Conservation (phyloP, 768 basidiomycete species). For the Lanmaoa rubissima region DNA sequence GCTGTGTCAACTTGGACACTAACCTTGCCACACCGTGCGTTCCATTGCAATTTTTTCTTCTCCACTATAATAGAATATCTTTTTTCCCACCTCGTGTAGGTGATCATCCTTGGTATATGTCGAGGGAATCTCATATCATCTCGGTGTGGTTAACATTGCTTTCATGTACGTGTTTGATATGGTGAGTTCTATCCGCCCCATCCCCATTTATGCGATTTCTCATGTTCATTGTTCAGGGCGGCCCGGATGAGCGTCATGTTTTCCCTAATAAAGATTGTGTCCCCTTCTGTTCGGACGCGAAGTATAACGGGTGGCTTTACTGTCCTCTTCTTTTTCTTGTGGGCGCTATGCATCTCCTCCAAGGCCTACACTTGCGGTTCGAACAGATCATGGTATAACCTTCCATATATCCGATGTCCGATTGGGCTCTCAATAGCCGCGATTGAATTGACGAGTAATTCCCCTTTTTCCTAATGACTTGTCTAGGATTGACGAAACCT, state of each 20-base stretch:
- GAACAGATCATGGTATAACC: constrained; percentile 8
- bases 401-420: neutral
- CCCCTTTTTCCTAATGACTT: neutral
- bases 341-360: constrained; percentile 4
- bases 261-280: constrained; percentile 7
- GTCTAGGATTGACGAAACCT: neutral
- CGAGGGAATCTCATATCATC: neutral
- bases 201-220: neutral
- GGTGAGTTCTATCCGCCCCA: constrained; percentile 1
- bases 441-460: constrained; percentile 10
- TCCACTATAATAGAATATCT: neutral
- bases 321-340: constrained; percentile 7
- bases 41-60: neutral
- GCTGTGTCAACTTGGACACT: constrained; percentile 11
- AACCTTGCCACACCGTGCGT: constrained; percentile 4
- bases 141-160: constrained; percentile 5
- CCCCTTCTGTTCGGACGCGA: neutral
- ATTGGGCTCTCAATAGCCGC: neutral
- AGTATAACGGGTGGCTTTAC: neutral
- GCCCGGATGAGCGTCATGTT: constrained; percentile 19
- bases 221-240: neutral
- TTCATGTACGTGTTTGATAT: constrained; percentile 4
- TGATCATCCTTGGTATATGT: neutral
- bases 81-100: neutral
- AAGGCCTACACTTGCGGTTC: constrained; percentile 13